Base-by-base conservation (phyloP, 106 monocot species). In the Allium sativum region DNA sequence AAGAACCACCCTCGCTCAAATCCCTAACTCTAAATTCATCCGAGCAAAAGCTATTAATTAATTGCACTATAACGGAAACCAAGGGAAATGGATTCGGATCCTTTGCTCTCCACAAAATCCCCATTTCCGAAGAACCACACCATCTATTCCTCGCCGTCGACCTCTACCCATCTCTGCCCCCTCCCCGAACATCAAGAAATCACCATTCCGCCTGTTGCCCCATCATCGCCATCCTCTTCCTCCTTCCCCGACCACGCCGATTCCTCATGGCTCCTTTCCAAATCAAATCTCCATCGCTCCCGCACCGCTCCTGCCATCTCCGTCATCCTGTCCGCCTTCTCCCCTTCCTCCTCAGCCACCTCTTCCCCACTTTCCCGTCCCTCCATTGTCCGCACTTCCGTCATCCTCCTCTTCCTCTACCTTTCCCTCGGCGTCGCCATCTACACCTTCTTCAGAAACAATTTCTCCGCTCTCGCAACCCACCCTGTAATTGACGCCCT, bases 401-500 rank as follows among this genome's bases (percentile, higher is more conserved):
- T 87, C 52, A 9, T 87, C 58, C 76, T 87, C 64, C 81, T 95
- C 53, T 12, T 53, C 19, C 52, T 53, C 18, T 95, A 90, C 73
- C 90, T 95, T 72, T 40, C 70, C 68, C 47, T 90, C 45, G 95
- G 95, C 20, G 84, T 90, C 48, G 18, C 62, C 20, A 46, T 85
- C 60, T 95, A 79, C 78, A 69, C 79, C 19, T 40, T 78, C 20
- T 68, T 67, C 44, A 75, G 76, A 12, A 48, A 62, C 20, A 74
- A 79, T 48, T 92, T 92, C 73, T 10, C 52, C 12, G 63, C 63
- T 9, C 18, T n/a, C 10, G 58, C 78, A 19, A 87, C 92, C 46
- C 80, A 87, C 73, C 87, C 92, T 6, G 59, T 92, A 22, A 81
- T 81, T 53, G 92, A 92, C 64, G 87, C 87, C 40, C 71, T 92